Conservation (phyloP, 2,329 filamentous ascomycete genomes). For the Fusarium sp. region DNA sequence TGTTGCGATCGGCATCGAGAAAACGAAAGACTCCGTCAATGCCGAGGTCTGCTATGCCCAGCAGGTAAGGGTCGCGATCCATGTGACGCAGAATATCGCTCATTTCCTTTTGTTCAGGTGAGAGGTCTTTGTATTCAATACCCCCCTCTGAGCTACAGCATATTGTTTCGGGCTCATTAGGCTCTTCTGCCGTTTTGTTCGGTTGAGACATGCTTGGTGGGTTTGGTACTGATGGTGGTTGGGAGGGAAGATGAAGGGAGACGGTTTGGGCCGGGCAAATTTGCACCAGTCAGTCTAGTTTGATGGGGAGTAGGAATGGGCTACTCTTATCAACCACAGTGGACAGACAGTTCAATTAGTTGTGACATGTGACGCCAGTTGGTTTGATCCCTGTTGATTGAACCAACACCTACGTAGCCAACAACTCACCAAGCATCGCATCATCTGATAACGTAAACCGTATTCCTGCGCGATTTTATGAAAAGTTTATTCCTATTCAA, state of each 20-base stretch:
- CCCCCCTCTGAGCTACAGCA: not conserved
- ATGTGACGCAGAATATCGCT: constrained; percentile 1
- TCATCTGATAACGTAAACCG: not conserved
- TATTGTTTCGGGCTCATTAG: not conserved
- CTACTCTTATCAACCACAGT: not conserved
- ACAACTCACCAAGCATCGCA: rapidly evolving
- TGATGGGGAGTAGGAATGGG: too few relatives aligned
- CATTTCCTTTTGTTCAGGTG: not conserved
- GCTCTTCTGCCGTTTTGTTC: rapidly evolving
- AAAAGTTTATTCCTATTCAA: not conserved
- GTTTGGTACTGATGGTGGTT: rapidly evolving
- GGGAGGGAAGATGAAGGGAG: not conserved
- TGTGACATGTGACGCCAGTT: not conserved
- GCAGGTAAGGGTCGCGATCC: not conserved
- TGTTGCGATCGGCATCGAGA: constrained; percentile 1
- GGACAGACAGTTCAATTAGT: not conserved
- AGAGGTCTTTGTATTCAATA: constrained; percentile 2
- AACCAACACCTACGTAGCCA: not conserved
- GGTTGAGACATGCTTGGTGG: not conserved
- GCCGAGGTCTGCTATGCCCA: not conserved
- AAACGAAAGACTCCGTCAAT: not conserved
- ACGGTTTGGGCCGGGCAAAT: too few relatives aligned
- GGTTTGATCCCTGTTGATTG: not conserved
- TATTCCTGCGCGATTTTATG: rapidly evolving
- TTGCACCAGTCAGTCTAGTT: too few relatives aligned